Percentiles rank a stretch among this genome's conserved stretches.
Conservation (phyloP, 306 rosid species). For the Pyrus communis region DNA sequence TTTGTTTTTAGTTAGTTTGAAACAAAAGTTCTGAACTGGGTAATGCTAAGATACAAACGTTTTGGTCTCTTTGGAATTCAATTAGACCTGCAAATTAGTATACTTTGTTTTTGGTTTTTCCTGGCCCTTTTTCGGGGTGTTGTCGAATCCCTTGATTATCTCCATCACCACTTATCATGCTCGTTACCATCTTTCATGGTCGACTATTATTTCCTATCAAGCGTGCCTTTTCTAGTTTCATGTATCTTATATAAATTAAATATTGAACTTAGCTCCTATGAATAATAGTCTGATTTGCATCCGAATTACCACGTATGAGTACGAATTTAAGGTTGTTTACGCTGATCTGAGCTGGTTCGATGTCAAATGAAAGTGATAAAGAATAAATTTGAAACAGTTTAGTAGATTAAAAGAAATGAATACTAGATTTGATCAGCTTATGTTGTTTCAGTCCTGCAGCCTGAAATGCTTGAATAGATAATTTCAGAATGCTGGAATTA, state of each 20-base stretch:
- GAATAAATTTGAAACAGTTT: neutral
- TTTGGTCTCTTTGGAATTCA: neutral
- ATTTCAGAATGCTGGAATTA: neutral
- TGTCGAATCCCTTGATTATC: no score
- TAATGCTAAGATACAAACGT: neutral
- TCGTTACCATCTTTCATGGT: no score
- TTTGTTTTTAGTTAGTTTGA: no score
- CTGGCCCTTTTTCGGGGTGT: no score
- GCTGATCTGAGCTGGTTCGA: neutral
- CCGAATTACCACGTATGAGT: neutral
- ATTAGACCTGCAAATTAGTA: no score
- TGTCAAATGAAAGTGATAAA: neutral
- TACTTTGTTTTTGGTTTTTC: no score
- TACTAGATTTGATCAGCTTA: neutral
- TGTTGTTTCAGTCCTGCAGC: neutral
- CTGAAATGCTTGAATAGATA: neutral
- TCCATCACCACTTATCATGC: no score
- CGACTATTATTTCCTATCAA: no score
- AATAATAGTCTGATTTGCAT: no score
- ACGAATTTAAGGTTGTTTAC: neutral
- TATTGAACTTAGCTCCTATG: no score
- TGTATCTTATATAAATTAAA: no score
- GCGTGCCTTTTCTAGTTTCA: no score
- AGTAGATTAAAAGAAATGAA: neutral
- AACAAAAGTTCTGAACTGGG: neutral